These are phyloP conservation scores for Coprinopsis strossmayeri DNA, from an alignment of 768 basidiomycete species.

Conservation along the genomic window DNA sequence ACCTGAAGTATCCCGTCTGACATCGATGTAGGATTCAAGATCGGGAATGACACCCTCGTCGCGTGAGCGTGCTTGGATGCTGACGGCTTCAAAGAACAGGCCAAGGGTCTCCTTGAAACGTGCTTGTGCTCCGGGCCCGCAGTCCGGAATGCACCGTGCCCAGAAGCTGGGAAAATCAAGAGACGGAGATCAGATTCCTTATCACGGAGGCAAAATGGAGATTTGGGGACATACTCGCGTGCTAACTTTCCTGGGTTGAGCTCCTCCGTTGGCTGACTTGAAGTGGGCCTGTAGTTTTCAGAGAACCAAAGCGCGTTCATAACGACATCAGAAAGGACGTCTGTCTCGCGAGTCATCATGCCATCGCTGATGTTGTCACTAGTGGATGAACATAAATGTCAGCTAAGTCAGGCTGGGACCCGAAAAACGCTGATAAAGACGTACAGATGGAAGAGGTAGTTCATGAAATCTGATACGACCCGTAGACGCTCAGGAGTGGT, in stretches of 20 bases:
- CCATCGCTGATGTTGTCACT: slow-evolving; percentile 76
- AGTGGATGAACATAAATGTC: slow-evolving; percentile 10
- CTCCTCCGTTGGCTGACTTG: slow-evolving; percentile 34
- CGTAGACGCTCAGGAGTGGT: slow-evolving; percentile 51
- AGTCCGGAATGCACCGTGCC: slow-evolving; percentile 53
- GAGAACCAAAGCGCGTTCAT: slow-evolving; percentile 66
- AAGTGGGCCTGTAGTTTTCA: slow-evolving; percentile 43
- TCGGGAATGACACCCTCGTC: slow-evolving; percentile 49
- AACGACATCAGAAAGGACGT: slow-evolving; percentile 53
- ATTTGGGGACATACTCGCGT: slow-evolving; percentile 46
- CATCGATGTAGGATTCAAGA: slow-evolving; percentile 66
- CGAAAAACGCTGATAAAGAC: slow-evolving; percentile 18
- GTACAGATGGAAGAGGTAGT: slow-evolving; percentile 48
- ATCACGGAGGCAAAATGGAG: slow-evolving; percentile 5
- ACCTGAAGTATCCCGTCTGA: slow-evolving; percentile 72
- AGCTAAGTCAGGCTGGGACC: slow-evolving; percentile 12
- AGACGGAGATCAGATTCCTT: slow-evolving; percentile 3
- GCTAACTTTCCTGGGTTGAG: slow-evolving; percentile 57
- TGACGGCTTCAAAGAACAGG: slow-evolving; percentile 64
- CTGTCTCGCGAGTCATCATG: slow-evolving; percentile 61
- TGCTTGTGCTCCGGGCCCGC: slow-evolving; percentile 48
- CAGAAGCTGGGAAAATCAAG: slow-evolving; percentile 47
- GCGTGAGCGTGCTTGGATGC: slow-evolving; percentile 55
- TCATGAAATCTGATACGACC: slow-evolving; percentile 65
- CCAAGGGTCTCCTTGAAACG: slow-evolving; percentile 69